phyloP scores from a whole-genome alignment of 495 filamentous ascomycete species.

The Xylaria telfairii region DNA sequence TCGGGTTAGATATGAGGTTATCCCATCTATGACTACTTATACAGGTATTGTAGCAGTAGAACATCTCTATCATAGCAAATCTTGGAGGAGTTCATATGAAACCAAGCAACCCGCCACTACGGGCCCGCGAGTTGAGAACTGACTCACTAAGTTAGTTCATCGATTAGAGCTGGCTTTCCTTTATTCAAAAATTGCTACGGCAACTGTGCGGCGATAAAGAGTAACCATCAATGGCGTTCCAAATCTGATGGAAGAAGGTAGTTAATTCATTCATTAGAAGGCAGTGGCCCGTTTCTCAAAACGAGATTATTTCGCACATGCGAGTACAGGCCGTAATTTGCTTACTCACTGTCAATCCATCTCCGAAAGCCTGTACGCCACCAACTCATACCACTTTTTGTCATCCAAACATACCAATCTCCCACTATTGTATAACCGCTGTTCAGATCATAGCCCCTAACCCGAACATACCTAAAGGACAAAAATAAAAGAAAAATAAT shows the following conservation, averaged over 20 bases:
- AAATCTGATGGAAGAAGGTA: background rate
- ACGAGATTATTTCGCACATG: background rate
- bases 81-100: background rate
- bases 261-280: background rate
- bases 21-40: too few species aligned
- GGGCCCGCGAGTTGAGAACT: background rate
- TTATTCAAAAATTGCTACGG: background rate
- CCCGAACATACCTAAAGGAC: background rate
- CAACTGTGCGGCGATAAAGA: background rate
- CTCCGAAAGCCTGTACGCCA: background rate
- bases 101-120: too few species aligned
- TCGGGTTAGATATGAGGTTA: too few species aligned
- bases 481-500: background rate
- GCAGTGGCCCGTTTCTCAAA: background rate
- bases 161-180: background rate
- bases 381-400: slow-evolving; percentile 1
- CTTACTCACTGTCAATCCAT: background rate
- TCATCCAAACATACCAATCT: slow-evolving; percentile 9
- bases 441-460: background rate
- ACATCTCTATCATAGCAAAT: background rate
- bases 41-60: background rate
- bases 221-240: too few species aligned
- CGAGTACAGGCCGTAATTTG: background rate
- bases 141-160: background rate
- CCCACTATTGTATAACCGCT: background rate